Percentiles rank a stretch among this genome's conserved stretches.
Conservation (phyloP, 176 grass and related monocot species). For the Aegilops bicornis region DNA sequence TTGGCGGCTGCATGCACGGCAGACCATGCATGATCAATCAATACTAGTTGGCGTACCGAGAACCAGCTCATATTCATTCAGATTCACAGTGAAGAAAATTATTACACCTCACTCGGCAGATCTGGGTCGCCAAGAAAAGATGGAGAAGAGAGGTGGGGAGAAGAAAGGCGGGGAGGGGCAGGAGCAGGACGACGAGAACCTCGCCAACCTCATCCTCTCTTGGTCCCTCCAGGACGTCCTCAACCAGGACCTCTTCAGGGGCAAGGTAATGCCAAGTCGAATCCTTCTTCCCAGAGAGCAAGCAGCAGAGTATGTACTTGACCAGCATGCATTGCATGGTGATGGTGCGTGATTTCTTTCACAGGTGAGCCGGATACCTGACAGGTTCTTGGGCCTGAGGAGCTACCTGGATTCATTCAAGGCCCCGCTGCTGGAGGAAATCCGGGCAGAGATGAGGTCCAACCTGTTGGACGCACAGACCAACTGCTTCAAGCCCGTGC, state of each 20-base stretch:
- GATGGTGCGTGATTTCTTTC: too few relatives aligned
- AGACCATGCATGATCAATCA: not conserved
- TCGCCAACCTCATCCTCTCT: slow-evolving; percentile 44
- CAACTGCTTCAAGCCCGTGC: not conserved
- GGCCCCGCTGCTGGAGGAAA: slow-evolving; percentile 51
- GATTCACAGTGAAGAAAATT: too few relatives aligned
- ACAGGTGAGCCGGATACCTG: slow-evolving; percentile 32
- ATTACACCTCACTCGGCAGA: not conserved
- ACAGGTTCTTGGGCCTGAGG: slow-evolving; percentile 28
- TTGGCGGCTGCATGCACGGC: not conserved
- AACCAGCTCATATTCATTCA: not conserved
- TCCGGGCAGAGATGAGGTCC: slow-evolving; percentile 48
- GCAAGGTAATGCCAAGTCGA: slow-evolving; percentile 31
- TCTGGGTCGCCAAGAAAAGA: not conserved
- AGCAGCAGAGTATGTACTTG: too few relatives aligned
- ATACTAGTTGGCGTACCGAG: not conserved
- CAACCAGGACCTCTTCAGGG: slow-evolving; percentile 53
- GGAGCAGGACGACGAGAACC: not conserved
- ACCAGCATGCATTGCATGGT: too few relatives aligned
- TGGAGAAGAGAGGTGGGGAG: slow-evolving; percentile 22
- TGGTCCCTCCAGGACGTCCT: slow-evolving; percentile 59
- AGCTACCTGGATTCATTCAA: slow-evolving; percentile 50
- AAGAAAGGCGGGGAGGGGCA: not conserved
- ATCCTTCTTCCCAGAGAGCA: not conserved
- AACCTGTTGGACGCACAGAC: slow-evolving; percentile 28